A percentile compares a stretch with the other conserved stretches of the same genome.
Evolutionary conservation across 257 asterid genomes (phyloP).

Genomic region (Catharanthus roseus): DNA sequence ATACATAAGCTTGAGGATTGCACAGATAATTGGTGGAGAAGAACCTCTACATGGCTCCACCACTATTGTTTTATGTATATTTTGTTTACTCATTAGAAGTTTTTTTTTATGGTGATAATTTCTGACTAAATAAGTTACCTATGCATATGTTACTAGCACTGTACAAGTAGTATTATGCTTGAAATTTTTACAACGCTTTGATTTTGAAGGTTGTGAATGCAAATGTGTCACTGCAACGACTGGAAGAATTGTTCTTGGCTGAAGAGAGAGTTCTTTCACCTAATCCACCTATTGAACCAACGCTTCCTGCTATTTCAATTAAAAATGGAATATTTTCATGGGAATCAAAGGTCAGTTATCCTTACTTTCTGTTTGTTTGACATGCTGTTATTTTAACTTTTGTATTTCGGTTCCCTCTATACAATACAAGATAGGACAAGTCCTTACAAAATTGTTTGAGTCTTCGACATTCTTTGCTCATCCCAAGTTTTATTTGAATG

Average conservation of each 20-base stretch:
- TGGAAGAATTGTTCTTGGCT: constrained; percentile 75
- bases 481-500: neutral
- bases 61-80: neutral
- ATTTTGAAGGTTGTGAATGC: constrained; percentile 78
- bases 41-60: neutral
- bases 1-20: neutral
- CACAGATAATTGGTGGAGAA: neutral
- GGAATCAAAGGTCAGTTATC: constrained; percentile 59
- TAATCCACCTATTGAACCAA: constrained; percentile 69
- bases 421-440: neutral
- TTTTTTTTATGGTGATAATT: neutral
- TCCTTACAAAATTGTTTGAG: neutral
- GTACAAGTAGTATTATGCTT: neutral
- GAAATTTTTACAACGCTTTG: constrained; percentile 6
- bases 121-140: neutral
- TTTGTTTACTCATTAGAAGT: neutral
- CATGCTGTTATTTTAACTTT: neutral
- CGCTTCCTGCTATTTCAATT: constrained; percentile 71
- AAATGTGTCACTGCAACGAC: constrained; percentile 73
- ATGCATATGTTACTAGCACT: neutral
- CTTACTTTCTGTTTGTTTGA: neutral
- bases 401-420: neutral
- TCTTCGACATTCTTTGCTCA: neutral
- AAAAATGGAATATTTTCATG: constrained; percentile 67
- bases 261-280: constrained; percentile 74